Evolutionary conservation across 169 alveolate genomes (phyloP).

Genomic region (Neospora caninum): DNA sequence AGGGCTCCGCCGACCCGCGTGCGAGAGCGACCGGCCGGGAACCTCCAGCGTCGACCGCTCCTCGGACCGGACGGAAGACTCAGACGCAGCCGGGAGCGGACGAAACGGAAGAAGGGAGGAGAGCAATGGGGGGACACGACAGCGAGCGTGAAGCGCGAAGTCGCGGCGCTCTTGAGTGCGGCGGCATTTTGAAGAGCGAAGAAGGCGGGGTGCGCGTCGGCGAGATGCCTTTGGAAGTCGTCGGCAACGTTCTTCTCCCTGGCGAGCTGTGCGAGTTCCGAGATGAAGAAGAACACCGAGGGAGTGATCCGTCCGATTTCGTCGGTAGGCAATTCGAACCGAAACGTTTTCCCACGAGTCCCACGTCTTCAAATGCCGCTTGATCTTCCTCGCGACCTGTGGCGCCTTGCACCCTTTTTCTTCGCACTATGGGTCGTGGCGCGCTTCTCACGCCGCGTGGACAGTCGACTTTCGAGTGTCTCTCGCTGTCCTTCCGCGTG

Average conservation of each 20-base stretch:
- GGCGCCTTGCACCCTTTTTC: neutral
- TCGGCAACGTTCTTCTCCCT: constrained; percentile 57
- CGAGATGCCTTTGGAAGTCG: constrained; percentile 8
- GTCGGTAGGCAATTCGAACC: constrained; percentile 17
- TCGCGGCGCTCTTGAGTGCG: too few relatives aligned
- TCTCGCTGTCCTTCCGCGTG: neutral
- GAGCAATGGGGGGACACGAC: neutral
- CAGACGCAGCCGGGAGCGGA: neutral
- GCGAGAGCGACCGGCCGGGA: neutral
- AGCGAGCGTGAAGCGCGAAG: neutral
- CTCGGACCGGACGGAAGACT: neutral
- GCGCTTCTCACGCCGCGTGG: too few relatives aligned
- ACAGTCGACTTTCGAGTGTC: neutral
- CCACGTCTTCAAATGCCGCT: neutral
- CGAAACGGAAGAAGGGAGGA: neutral
- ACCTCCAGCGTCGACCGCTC: neutral
- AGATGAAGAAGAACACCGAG: constrained; percentile 55
- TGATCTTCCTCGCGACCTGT: neutral
- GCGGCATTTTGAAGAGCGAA: neutral
- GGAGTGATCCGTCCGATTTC: constrained; percentile 61
- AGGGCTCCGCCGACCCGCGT: neutral
- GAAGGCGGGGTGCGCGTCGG: neutral
- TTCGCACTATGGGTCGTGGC: too few relatives aligned
- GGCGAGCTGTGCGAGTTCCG: constrained; percentile 67
- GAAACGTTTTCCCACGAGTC: neutral